Evolutionary conservation across 2,329 filamentous ascomycete genomes (phyloP).

Genomic region (Colletotrichum tropicale): DNA sequence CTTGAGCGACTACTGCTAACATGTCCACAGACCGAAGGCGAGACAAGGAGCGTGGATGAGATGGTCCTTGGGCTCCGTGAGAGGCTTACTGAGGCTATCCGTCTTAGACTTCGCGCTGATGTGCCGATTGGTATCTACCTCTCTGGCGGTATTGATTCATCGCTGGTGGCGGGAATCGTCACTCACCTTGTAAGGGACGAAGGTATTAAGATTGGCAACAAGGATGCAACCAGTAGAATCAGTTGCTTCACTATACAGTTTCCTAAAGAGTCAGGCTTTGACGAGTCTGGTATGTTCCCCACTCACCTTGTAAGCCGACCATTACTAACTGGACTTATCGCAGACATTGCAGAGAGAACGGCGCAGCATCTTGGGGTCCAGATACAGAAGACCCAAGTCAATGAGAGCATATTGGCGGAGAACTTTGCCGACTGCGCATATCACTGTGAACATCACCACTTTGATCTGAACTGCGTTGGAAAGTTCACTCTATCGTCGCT

Average conservation of each 20-base stretch:
- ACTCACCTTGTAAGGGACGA: conserved; percentile 52
- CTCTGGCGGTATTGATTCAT: conserved; percentile 62
- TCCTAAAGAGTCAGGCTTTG: conserved; percentile 49
- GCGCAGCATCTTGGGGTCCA: conserved; percentile 34
- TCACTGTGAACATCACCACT: conserved; percentile 34
- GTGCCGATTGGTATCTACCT: conserved; percentile 62
- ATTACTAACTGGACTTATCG: neutral
- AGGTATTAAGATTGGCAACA: conserved; percentile 48
- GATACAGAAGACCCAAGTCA: conserved; percentile 25
- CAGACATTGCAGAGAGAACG: neutral
- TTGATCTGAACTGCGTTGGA: conserved; percentile 56
- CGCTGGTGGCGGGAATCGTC: conserved; percentile 59
- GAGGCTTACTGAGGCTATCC: conserved; percentile 53
- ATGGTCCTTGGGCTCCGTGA: conserved; percentile 54
- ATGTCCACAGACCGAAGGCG: conserved; percentile 29
- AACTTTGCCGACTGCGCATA: conserved; percentile 32
- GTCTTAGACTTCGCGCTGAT: conserved; percentile 57
- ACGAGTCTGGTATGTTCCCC: conserved; percentile 45
- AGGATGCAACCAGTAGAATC: conserved; percentile 23
- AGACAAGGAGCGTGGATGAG: conserved; percentile 51
- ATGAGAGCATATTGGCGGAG: conserved; percentile 29
- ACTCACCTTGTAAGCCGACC: rapidly evolving
- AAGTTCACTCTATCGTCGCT: conserved; percentile 53
- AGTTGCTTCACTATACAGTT: conserved; percentile 56
- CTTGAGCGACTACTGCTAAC: rapidly evolving